phyloP scores from a whole-genome alignment of 192 early-diverging fungal genomes.

The Neocallimastix lanati region DNA sequence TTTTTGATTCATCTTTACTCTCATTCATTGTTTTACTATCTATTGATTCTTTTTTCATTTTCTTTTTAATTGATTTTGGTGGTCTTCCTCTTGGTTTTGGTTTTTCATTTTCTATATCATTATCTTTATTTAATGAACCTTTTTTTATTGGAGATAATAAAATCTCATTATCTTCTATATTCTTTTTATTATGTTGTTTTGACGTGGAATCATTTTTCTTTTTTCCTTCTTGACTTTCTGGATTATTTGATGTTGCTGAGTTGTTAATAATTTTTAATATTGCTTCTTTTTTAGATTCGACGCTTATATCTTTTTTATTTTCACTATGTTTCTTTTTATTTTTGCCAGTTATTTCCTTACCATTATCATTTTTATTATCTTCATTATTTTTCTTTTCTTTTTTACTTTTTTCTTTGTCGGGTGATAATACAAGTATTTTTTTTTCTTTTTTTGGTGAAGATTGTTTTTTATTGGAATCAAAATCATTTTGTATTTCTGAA shows the following conservation, averaged over 20 bases:
- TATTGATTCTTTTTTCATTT: not conserved
- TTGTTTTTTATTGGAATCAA: not conserved
- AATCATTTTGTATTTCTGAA: not conserved
- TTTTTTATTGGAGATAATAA: not conserved
- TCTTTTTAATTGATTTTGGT: not conserved
- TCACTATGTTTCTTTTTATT: not conserved
- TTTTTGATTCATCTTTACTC: not conserved
- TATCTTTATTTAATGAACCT: not conserved
- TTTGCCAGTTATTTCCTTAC: not conserved
- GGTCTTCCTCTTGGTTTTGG: not conserved
- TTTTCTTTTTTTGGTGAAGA: not conserved
- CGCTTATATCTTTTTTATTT: not conserved
- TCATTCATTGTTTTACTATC: not conserved
- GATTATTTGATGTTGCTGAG: not conserved
- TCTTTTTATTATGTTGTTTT: not conserved
- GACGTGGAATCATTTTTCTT: not conserved
- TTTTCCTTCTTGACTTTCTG: not conserved
- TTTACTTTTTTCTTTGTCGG: not conserved
- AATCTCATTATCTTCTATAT: not conserved
- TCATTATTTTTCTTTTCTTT: not conserved
- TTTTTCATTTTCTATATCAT: not conserved
- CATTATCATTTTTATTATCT: not conserved
- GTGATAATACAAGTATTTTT: not conserved
- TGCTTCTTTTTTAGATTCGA: not conserved
- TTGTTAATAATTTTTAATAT: not conserved